phyloP scores from a whole-genome alignment of 2,329 filamentous ascomycete species.

The Purpureocillium takamizusanense region DNA sequence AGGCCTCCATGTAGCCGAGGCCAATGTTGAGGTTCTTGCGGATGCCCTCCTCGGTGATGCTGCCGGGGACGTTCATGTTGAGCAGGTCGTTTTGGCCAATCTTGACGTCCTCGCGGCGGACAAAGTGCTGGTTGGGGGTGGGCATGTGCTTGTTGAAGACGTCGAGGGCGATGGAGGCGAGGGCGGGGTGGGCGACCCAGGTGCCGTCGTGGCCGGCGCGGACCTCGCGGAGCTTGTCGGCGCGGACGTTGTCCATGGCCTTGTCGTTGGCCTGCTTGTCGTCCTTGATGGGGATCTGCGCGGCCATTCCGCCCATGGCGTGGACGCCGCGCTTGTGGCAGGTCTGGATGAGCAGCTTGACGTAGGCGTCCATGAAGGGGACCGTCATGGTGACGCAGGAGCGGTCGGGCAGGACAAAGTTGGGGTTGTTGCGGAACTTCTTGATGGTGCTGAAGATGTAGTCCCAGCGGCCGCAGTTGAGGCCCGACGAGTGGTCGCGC shows the following conservation, averaged over 20 bases:
- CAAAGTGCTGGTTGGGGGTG: constrained; percentile 90
- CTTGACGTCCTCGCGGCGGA: constrained; percentile 80
- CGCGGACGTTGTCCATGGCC: constrained; percentile 86
- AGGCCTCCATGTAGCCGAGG: constrained; percentile 96
- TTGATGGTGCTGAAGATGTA: constrained; percentile 99
- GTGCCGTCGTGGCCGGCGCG: constrained; percentile 92
- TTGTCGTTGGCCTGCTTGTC: constrained; percentile 83
- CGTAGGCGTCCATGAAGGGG: constrained; percentile 94
- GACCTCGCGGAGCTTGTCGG: constrained; percentile 93
- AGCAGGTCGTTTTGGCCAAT: constrained; percentile 84
- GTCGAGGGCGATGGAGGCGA: constrained; percentile 79
- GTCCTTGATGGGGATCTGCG: constrained; percentile 97
- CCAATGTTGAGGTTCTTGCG: constrained; percentile 97
- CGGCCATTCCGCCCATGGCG: constrained; percentile 98
- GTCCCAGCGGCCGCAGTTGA: constrained; percentile 98
- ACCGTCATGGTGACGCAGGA: constrained; percentile 92
- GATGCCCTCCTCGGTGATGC: constrained; percentile 89
- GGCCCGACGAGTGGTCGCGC: constrained; percentile 86
- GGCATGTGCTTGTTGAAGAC: constrained; percentile 99
- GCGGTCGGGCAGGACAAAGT: constrained; percentile 89
- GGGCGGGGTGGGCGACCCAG: constrained; percentile 93
- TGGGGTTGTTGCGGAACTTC: constrained; percentile 92
- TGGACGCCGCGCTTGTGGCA: constrained; percentile 96
- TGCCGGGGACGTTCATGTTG: constrained; percentile 95
- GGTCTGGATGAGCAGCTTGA: constrained; percentile 95